A percentile compares a stretch with the other conserved stretches of the same genome.
phyloP scores from a whole-genome alignment of 1,284 basidiomycete species.

The Papiliotrema terrestris region DNA sequence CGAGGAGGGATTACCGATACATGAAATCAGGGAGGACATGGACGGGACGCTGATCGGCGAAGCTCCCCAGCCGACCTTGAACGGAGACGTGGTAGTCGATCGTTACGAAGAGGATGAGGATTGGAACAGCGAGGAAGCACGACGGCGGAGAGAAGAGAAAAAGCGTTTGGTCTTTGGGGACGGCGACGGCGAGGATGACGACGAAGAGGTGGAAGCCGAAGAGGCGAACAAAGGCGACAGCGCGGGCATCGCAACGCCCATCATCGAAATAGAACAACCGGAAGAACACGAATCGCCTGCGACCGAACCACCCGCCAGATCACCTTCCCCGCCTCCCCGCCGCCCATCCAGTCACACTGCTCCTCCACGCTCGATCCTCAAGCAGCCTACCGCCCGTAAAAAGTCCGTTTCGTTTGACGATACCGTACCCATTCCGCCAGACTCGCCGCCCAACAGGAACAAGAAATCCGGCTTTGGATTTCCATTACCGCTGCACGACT shows the following conservation, averaged over 20 bases:
- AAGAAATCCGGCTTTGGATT: conserved; percentile 17
- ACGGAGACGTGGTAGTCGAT: conserved; percentile 1
- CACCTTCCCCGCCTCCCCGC: conserved; percentile 1
- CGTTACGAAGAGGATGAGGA: conserved; percentile 18
- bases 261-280: not conserved
- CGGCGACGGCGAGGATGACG: conserved; percentile 14
- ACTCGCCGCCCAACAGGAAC: conserved; percentile 20
- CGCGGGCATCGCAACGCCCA: not conserved
- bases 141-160: conserved; percentile 26
- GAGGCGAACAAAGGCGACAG: conserved; percentile 9
- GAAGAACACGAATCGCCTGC: not conserved
- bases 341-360: not conserved
- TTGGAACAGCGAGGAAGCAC: conserved; percentile 35
- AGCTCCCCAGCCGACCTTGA: conserved; percentile 12
- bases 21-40: conserved; percentile 40
- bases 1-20: conserved; percentile 43
- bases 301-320: not conserved
- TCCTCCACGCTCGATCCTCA: conserved; percentile 35
- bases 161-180: conserved; percentile 30
- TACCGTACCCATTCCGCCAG: conserved; percentile 33
- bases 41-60: conserved; percentile 31
- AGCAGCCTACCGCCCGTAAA: conserved; percentile 30
- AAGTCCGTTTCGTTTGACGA: conserved; percentile 45
- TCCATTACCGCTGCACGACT: conserved; percentile 19
- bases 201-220: conserved; percentile 18